These are phyloP conservation scores for Cladosporium sp. DNA, from an alignment of 2,329 filamentous ascomycete genomes.

Conservation along the genomic window DNA sequence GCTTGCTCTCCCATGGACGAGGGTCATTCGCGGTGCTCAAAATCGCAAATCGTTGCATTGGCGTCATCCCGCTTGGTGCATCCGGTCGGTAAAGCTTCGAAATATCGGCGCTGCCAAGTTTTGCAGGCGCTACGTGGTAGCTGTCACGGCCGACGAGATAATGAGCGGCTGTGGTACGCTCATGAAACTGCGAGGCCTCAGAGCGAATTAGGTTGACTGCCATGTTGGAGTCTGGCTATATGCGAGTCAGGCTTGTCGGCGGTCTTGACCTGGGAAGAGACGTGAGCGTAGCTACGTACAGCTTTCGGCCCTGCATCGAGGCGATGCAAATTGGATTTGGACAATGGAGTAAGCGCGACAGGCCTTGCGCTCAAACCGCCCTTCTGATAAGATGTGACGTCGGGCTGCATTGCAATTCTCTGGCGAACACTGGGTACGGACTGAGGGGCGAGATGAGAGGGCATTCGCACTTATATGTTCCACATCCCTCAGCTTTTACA, in stretches of 20 bases:
- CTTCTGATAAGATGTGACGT: no score
- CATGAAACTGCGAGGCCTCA: neutral
- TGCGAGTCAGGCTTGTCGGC: neutral
- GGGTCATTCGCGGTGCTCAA: neutral
- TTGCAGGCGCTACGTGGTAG: neutral
- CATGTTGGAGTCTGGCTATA: neutral
- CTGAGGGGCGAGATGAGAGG: no score
- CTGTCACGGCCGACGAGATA: neutral
- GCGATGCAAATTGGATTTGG: no score
- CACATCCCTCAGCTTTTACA: no score
- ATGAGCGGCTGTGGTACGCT: neutral
- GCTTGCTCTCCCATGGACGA: neutral
- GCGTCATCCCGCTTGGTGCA: neutral
- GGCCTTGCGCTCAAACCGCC: no score
- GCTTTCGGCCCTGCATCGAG: no score
- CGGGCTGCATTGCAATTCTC: no score
- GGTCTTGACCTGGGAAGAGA: neutral
- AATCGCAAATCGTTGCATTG: constrained; percentile 4
- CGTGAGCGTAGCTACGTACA: no score
- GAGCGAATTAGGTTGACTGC: neutral
- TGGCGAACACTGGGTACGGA: no score
- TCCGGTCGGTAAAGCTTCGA: neutral
- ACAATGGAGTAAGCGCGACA: no score
- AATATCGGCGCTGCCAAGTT: no score
- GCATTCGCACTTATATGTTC: no score